Percentiles rank a stretch among this genome's conserved stretches.
Conservation (phyloP, 768 basidiomycete species). For the Tulasnella calospora region DNA sequence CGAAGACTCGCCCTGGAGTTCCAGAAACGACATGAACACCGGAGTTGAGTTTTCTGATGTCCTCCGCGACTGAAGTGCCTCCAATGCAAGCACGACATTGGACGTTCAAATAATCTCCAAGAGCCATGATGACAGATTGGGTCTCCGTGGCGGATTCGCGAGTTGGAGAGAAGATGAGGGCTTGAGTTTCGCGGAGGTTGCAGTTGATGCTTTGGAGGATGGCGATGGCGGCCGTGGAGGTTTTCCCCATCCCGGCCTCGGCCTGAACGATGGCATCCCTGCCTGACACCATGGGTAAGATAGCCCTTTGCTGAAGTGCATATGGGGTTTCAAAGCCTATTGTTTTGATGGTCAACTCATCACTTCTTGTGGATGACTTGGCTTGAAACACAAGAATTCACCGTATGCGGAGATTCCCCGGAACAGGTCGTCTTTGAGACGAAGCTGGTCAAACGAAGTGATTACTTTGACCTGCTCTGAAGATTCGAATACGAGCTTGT, state of each 20-base stretch:
- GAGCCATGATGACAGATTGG: conserved; percentile 90
- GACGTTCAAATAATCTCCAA: conserved; percentile 99
- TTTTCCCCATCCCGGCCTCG: conserved; percentile 99
- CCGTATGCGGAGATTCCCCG: conserved; percentile 99
- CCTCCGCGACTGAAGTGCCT: conserved; percentile 96
- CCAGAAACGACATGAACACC: conserved; percentile 97
- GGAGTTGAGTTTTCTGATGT: conserved; percentile 93
- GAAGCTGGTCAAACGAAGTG: conserved; percentile 83
- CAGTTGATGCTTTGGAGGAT: conserved; percentile 98
- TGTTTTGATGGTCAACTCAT: conserved; percentile 32
- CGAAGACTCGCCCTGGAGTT: conserved; percentile 95
- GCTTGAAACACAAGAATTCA: conserved; percentile 38
- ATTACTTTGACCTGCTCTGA: conserved; percentile 77
- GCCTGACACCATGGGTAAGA: conserved; percentile 90
- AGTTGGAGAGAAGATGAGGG: conserved; percentile 94
- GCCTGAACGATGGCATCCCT: conserved; percentile 99
- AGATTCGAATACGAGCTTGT: conserved; percentile 94
- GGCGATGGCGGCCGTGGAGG: conserved; percentile 96
- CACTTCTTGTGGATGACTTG: conserved; percentile 10
- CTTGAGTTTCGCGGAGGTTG: conserved; percentile 90
- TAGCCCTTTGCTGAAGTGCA: conserved; percentile 96
- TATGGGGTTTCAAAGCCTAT: conserved; percentile 96
- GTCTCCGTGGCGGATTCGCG: conserved; percentile 99
- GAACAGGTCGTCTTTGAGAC: conserved; percentile 89
- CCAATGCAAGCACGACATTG: conserved; percentile 99